Percentiles rank a stretch among this genome's conserved stretches.
These are phyloP conservation scores for Fraxinus xanthoxyloides DNA, from an alignment of 305 asterid species.

Conservation along the genomic window DNA sequence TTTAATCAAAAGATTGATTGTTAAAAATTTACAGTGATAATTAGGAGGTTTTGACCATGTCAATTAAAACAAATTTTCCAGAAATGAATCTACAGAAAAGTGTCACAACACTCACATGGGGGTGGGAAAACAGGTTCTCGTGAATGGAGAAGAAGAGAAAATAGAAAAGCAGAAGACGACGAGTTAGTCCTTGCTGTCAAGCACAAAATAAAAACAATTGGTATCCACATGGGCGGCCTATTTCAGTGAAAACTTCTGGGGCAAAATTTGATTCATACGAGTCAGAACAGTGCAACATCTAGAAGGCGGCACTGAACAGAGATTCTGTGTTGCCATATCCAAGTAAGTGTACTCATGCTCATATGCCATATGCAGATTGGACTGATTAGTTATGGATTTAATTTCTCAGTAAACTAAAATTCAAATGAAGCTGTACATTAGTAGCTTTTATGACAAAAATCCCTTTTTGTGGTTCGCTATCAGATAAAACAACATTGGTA, in stretches of 20 bases:
- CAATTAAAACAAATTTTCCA: too few relatives aligned
- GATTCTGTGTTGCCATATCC: neutral
- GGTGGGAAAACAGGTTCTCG: too few relatives aligned
- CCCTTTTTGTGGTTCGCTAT: neutral
- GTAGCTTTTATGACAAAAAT: neutral
- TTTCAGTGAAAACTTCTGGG: neutral
- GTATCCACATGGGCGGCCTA: neutral
- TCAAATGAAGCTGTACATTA: neutral
- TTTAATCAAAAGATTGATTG: too few relatives aligned
- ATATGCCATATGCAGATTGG: neutral
- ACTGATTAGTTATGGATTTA: neutral
- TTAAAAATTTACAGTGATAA: too few relatives aligned
- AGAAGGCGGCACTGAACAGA: neutral
- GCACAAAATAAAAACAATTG: too few relatives aligned
- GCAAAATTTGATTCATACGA: neutral
- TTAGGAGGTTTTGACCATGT: too few relatives aligned
- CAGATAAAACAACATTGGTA: too few relatives aligned
- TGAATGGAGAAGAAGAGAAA: too few relatives aligned
- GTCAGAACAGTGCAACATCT: neutral
- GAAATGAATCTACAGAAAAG: too few relatives aligned
- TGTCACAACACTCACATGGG: too few relatives aligned
- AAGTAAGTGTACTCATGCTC: neutral
- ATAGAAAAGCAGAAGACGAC: too few relatives aligned
- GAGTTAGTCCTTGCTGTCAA: too few relatives aligned
- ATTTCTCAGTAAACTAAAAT: neutral